Conservation (phyloP, 306 rosid species). For the Pterocarpus santalinus region DNA sequence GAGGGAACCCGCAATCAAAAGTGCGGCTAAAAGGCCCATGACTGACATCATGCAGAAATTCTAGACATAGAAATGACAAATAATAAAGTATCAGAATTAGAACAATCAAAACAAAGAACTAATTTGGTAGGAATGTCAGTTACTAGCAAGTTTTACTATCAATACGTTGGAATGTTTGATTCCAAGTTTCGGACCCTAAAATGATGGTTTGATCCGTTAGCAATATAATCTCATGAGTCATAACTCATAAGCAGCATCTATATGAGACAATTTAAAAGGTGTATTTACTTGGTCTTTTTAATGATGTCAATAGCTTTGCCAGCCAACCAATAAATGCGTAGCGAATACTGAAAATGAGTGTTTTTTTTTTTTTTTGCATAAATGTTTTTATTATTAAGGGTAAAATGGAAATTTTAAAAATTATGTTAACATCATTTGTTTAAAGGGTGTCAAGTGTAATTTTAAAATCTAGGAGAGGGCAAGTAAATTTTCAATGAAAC, state of each 20-base stretch:
- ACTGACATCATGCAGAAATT: slow-evolving; percentile 65
- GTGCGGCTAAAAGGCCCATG: slow-evolving; percentile 67
- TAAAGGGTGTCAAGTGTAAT: too few species aligned
- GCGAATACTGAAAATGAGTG: slow-evolving; percentile 63
- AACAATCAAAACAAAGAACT: slow-evolving; percentile 33
- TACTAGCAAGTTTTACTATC: slow-evolving; percentile 68
- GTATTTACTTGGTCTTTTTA: slow-evolving; percentile 50
- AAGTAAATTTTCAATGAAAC: too few species aligned
- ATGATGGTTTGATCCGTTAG: slow-evolving; percentile 6
- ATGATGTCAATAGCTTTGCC: slow-evolving; percentile 55
- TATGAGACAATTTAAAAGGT: neutral
- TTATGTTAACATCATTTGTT: too few species aligned
- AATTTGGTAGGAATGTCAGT: slow-evolving; percentile 39
- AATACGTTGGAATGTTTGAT: slow-evolving; percentile 52
- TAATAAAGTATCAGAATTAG: slow-evolving; percentile 26
- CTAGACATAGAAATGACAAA: slow-evolving; percentile 40
- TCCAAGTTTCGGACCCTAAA: slow-evolving; percentile 57
- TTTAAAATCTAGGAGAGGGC: too few species aligned
- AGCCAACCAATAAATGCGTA: slow-evolving; percentile 64
- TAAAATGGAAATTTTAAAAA: too few species aligned
- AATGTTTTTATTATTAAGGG: too few species aligned
- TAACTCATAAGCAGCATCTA: slow-evolving; percentile 22
- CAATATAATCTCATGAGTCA: slow-evolving; percentile 22
- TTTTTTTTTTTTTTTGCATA: neutral
- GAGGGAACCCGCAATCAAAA: slow-evolving; percentile 60